Percentiles rank a stretch among this genome's conserved stretches.
Evolutionary conservation across 2,329 filamentous ascomycete genomes (phyloP).

Genomic region (Colletotrichum noveboracense): DNA sequence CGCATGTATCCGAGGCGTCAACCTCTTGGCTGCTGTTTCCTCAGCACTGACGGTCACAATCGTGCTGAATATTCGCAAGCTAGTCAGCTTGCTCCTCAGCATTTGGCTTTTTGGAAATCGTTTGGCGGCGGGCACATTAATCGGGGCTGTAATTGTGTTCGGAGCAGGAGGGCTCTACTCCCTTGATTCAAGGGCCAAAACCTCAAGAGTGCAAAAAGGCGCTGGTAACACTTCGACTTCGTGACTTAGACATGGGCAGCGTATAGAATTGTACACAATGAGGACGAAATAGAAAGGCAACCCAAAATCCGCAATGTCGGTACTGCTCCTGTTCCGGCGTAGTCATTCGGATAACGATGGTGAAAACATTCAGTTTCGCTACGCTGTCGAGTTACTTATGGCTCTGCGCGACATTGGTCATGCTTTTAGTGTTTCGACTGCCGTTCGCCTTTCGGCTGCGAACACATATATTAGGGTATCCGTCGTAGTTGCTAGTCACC

Average conservation of each 20-base stretch:
- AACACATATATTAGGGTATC: neutral
- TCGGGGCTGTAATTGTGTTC: constrained; percentile 88
- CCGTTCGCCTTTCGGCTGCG: neutral
- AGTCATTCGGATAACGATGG: neutral
- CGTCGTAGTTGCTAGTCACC: neutral
- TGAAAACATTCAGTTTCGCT: neutral
- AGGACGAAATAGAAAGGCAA: neutral
- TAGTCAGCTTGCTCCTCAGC: constrained; percentile 88
- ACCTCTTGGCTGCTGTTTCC: constrained; percentile 86
- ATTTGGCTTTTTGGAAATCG: constrained; percentile 94
- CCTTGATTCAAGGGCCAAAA: constrained; percentile 63
- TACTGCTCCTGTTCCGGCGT: neutral
- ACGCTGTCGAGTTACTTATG: neutral
- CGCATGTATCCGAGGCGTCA: constrained; percentile 93
- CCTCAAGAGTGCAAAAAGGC: constrained; percentile 22
- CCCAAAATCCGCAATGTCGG: neutral
- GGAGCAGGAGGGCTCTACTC: constrained; percentile 90
- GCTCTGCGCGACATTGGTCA: neutral
- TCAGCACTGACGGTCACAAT: constrained; percentile 96
- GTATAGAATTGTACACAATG: neutral
- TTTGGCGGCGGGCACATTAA: constrained; percentile 75
- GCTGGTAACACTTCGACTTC: constrained; percentile 9
- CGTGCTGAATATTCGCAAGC: constrained; percentile 92
- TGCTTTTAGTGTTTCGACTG: neutral
- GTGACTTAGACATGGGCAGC: neutral